phyloP scores from a whole-genome alignment of 306 rosid species.

The Begonia peltatifolia region DNA sequence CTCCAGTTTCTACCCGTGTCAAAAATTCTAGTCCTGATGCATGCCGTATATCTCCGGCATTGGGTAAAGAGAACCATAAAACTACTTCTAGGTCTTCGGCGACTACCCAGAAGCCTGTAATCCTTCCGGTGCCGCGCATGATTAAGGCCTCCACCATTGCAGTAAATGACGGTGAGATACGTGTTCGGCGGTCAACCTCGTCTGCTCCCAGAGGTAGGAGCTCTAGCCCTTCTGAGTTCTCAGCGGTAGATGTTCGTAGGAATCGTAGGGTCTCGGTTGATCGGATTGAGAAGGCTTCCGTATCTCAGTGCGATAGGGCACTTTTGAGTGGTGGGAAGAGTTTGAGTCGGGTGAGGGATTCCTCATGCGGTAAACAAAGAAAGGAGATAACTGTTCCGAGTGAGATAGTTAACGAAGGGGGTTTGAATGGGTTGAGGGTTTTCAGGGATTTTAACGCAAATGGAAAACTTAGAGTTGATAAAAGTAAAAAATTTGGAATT shows the following conservation, averaged over 20 bases:
- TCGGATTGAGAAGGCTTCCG: constrained; percentile 18
- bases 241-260: constrained; percentile 13
- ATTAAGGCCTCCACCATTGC: constrained; percentile 20
- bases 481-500: constrained; percentile 2
- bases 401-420: constrained; percentile 8
- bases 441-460: constrained; percentile 18
- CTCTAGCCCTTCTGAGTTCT: constrained; percentile 61
- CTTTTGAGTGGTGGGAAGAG: constrained; percentile 16
- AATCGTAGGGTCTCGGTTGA: constrained; percentile 40
- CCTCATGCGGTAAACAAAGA: constrained; percentile 16
- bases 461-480: constrained; percentile 7
- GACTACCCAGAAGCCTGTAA: constrained; percentile 27
- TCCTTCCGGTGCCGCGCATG: constrained; percentile 35
- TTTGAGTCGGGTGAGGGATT: constrained; percentile 11
- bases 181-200: constrained; percentile 40
- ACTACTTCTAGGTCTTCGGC: constrained; percentile 22
- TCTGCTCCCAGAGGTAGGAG: constrained; percentile 68
- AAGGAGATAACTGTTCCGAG: constrained; percentile 18
- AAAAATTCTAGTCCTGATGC: constrained; percentile 12
- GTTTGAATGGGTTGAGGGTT: constrained; percentile 12
- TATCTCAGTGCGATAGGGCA: constrained; percentile 11
- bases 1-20: constrained; percentile 9
- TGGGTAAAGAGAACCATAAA: constrained; percentile 58
- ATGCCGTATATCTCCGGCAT: constrained; percentile 5
- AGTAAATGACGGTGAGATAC: constrained; percentile 4